Percentiles rank a stretch among this genome's conserved stretches.
Evolutionary conservation across 495 filamentous ascomycete species (phyloP).

Genomic region (Neurospora sp.): DNA sequence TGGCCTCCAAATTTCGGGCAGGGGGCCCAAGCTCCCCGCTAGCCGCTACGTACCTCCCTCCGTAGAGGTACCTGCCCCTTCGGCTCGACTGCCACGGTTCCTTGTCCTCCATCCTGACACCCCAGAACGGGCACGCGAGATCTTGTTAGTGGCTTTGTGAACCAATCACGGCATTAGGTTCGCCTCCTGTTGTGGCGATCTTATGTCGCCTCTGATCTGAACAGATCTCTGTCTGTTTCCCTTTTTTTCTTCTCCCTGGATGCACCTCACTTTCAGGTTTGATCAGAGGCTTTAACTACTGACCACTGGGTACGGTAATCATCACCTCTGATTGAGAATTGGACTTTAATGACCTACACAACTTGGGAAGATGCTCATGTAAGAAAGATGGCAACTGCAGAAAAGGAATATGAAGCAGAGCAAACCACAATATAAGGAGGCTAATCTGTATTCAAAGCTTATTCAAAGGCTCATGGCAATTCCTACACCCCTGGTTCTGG

Average conservation of each 20-base stretch:
- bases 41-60: not conserved
- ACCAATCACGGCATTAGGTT: not conserved
- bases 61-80: not conserved
- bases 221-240: not conserved
- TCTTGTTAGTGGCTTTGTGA: not conserved
- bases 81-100: not conserved
- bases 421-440: not conserved
- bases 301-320: too few species aligned
- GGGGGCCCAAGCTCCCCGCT: conserved; percentile 18
- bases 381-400: not conserved
- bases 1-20: conserved; percentile 25
- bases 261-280: not conserved
- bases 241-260: not conserved
- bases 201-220: not conserved
- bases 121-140: not conserved
- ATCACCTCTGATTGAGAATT: too few species aligned
- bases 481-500: not conserved
- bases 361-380: not conserved
- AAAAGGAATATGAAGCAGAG: not conserved
- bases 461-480: not conserved
- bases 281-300: too few species aligned
- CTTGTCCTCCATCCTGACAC: not conserved
- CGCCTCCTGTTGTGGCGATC: not conserved
- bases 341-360: too few species aligned
- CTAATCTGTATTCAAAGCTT: not conserved